phyloP scores from a whole-genome alignment of 2,329 filamentous ascomycete genomes.

The Didymosphaeria variabile region DNA sequence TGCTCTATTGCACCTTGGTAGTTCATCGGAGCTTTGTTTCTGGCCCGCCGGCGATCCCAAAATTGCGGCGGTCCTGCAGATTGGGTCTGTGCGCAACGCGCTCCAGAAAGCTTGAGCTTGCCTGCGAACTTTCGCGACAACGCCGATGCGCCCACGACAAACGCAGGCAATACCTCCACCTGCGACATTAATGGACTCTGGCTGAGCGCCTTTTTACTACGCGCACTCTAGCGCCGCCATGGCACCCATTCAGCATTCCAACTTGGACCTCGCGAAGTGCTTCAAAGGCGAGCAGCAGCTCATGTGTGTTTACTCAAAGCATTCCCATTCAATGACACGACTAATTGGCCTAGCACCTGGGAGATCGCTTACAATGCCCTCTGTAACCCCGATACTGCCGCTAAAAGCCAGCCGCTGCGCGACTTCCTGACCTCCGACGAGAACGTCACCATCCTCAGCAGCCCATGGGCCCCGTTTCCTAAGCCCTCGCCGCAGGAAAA shows the following conservation, averaged over 20 bases:
- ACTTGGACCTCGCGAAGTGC: constrained; percentile 84
- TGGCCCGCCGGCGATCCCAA: constrained; percentile 7
- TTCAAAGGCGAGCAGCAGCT: constrained; percentile 81
- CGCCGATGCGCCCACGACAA: constrained; percentile 21
- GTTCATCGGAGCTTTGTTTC: constrained; percentile 15
- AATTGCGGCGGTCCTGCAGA: not conserved
- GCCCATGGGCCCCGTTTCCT: constrained; percentile 74
- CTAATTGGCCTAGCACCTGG: constrained; percentile 66
- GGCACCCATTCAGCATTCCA: constrained; percentile 46
- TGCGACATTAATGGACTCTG: constrained; percentile 44
- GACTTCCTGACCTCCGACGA: constrained; percentile 76
- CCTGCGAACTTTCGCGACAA: not conserved
- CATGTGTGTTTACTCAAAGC: constrained; percentile 67
- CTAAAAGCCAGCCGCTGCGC: constrained; percentile 57
- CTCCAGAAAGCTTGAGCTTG: constrained; percentile 18
- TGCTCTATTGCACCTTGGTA: not conserved
- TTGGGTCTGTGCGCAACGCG: constrained; percentile 11
- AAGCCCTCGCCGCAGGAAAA: constrained; percentile 70
- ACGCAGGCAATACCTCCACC: constrained; percentile 28
- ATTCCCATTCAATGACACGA: constrained; percentile 6
- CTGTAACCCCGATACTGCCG: constrained; percentile 57
- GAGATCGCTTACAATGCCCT: constrained; percentile 64
- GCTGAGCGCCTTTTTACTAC: constrained; percentile 32
- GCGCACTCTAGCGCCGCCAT: constrained; percentile 50
- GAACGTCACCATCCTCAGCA: constrained; percentile 72